Evolutionary conservation across 768 basidiomycete species (phyloP).

Genomic region (Russula sp.): DNA sequence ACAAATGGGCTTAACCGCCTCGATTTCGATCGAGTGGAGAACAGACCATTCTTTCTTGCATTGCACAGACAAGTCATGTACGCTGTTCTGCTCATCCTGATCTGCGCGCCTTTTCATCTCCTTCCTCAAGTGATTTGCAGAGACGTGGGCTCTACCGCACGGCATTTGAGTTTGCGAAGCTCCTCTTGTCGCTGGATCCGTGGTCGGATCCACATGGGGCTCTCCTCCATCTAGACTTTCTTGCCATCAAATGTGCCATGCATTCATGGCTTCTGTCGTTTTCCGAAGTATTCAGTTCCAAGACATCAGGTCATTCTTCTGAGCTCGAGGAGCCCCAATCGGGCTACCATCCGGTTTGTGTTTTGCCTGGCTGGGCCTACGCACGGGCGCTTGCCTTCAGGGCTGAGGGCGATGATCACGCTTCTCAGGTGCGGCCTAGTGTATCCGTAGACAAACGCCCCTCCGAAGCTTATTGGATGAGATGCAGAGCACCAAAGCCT

Average conservation of each 20-base stretch:
- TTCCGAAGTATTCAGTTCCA: conserved; percentile 45
- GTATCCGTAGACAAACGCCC: neutral
- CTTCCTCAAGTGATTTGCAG: conserved; percentile 62
- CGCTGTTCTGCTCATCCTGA: conserved; percentile 31
- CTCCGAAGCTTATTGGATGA: conserved; percentile 38
- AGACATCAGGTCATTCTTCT: conserved; percentile 30
- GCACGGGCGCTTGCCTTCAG: conserved; percentile 66
- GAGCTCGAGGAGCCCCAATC: conserved; percentile 40
- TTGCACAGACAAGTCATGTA: conserved; percentile 80
- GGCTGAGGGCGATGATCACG: conserved; percentile 33
- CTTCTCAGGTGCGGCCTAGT: conserved; percentile 20
- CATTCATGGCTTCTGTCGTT: conserved; percentile 75
- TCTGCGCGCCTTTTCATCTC: neutral
- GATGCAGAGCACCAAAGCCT: conserved; percentile 59
- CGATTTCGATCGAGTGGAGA: conserved; percentile 89
- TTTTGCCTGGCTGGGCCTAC: conserved; percentile 78
- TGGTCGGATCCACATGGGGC: conserved; percentile 87
- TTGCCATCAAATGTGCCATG: conserved; percentile 81
- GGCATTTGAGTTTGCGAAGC: conserved; percentile 86
- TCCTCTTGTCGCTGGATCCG: conserved; percentile 83
- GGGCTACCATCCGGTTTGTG: conserved; percentile 33
- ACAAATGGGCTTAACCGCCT: conserved; percentile 77
- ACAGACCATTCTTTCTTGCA: conserved; percentile 88
- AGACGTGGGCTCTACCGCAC: conserved; percentile 88
- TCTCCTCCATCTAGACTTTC: conserved; percentile 76